Evolutionary conservation across 768 basidiomycete species (phyloP).

Genomic region (Clitopilus hobsonii): DNA sequence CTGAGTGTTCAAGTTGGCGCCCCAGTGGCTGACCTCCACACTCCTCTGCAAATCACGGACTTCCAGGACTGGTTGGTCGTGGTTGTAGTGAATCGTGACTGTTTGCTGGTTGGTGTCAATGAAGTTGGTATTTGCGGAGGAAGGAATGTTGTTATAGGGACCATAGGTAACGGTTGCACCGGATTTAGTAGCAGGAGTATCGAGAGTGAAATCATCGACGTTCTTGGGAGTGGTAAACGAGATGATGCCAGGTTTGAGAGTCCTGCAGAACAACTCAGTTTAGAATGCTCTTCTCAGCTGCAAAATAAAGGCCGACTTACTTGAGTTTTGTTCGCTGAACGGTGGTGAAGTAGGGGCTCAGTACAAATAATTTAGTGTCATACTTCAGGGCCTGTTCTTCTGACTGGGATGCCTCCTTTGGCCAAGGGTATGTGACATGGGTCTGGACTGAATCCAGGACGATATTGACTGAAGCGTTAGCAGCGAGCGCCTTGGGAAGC

Average conservation of each 20-base stretch:
- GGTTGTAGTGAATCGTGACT: constrained; percentile 73
- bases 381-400: constrained; percentile 82
- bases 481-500: constrained; percentile 54
- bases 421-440: constrained; percentile 75
- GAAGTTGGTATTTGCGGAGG: constrained; percentile 55
- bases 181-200: constrained; percentile 62
- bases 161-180: constrained; percentile 86
- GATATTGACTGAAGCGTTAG: constrained; percentile 64
- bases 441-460: constrained; percentile 77
- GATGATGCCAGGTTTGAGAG: constrained; percentile 65
- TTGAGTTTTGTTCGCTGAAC: constrained; percentile 86
- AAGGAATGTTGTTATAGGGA: constrained; percentile 73
- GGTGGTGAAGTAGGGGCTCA: constrained; percentile 78
- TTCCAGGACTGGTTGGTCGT: constrained; percentile 78
- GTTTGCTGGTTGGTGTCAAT: constrained; percentile 57
- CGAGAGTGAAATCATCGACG: constrained; percentile 54
- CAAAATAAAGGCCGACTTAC: constrained; percentile 36
- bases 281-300: neutral
- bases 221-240: constrained; percentile 68
- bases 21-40: constrained; percentile 97
- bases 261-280: constrained; percentile 33
- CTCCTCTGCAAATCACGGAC: constrained; percentile 66
- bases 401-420: constrained; percentile 63
- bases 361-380: constrained; percentile 68
- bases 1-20: constrained; percentile 88